Conservation (phyloP, 176 grass and related monocot genomes). For the Raddia guianensis region DNA sequence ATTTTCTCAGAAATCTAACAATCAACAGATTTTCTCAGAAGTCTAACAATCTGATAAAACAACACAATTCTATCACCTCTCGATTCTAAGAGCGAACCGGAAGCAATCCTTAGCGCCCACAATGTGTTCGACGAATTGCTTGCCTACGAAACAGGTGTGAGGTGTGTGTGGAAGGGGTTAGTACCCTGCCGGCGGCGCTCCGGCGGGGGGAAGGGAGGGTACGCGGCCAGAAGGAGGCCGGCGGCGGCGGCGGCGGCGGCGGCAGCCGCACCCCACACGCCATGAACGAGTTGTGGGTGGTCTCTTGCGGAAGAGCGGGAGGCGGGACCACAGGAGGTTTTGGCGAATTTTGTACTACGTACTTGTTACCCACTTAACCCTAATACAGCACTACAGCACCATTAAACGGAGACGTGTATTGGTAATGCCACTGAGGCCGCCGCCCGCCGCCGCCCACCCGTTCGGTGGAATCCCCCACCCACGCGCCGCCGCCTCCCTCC, state of each 20-base stretch:
- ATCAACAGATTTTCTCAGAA: no score
- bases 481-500: background rate
- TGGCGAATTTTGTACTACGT: background rate
- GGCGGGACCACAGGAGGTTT: background rate
- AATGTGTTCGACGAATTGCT: constrained; percentile 18
- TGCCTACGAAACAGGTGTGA: background rate
- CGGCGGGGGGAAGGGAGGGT: background rate
- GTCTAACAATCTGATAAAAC: no score
- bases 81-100: no score
- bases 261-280: constrained; percentile 32
- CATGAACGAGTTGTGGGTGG: constrained; percentile 26
- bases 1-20: no score
- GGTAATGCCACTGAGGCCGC: no score
- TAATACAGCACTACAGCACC: background rate
- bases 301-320: background rate
- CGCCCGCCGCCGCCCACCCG: constrained; percentile 25
- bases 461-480: constrained; percentile 44
- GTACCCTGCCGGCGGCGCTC: constrained; percentile 5
- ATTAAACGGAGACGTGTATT: no score
- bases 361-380: no score
- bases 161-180: no score
- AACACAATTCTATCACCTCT: no score
- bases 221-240: background rate
- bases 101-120: background rate
- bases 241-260: background rate